Evolutionary conservation across 208 protist genomes (phyloP), one percentile per base, ranked within the genome.

Genomic region (Trypanosoma melophagium): DNA sequence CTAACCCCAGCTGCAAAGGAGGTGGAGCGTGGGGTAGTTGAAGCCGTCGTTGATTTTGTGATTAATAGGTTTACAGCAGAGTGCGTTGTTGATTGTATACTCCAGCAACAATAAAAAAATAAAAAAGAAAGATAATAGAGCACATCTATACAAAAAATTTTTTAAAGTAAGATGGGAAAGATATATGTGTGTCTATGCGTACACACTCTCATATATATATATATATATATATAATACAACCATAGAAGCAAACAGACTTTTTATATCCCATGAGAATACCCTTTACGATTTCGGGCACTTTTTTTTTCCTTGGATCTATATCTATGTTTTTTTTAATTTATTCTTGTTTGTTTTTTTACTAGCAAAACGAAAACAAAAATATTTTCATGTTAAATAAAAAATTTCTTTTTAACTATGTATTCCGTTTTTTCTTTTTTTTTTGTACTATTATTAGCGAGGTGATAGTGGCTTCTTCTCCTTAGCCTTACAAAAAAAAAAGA

Each of bases 11-110:
- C 21, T 10, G 64, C 57, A 25, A 17, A 35, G 10, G 50, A 24
- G 14, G 28, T 35, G 2, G 47, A 65, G 51, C 31, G 22, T 10
- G 22, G 4, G 8, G 57, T 65, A 31, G 38, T 65, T 8, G 19
- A 65, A 8, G 66, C 54, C 16, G 49, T 71, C 12, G 21, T 47
- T 42, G 58, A 71, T 16, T 35, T 31, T 10, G 57, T 65, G 0
- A 12, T 71, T 14, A 38, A 65, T 44, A 10, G 50, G 7, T 71
- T 31, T 25, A 51, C 58, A 47, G n/a, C 22, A 7, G 40, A 60
- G 8, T 71, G 17, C 28, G 58, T 71, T 16, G 25, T 71, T 7
- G 66, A 71, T 50, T 58, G n/a, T 40, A 52, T 71, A 49, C 56
- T 63, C 28, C 12, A 24, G 9, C 13, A 35, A 5, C 28, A 35